Conservation (phyloP, 441 rosid genomes). For the Erodium texanum region DNA sequence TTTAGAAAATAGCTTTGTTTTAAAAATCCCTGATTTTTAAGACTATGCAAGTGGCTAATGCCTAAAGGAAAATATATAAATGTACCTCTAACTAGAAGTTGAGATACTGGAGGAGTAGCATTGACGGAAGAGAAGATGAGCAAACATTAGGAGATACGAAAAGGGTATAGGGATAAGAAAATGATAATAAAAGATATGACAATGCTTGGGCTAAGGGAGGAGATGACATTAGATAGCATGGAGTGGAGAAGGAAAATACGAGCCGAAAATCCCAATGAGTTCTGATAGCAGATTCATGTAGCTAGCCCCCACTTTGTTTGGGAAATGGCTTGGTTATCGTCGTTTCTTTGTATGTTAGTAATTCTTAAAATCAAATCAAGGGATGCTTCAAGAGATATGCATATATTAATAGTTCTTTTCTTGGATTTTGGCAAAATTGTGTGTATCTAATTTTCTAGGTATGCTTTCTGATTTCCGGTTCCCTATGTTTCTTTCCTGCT, state of each 20-base stretch:
- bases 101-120: too few relatives aligned
- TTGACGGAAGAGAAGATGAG: too few relatives aligned
- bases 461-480: conserved; percentile 13
- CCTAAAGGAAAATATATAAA: too few relatives aligned
- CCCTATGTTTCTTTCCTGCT: conserved; percentile 9
- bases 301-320: neutral
- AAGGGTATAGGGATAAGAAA: neutral
- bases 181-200: neutral
- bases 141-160: neutral
- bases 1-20: too few relatives aligned
- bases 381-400: neutral
- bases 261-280: neutral
- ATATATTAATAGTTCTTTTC: neutral
- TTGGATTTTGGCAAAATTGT: neutral
- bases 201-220: neutral
- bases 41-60: too few relatives aligned
- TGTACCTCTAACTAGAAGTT: too few relatives aligned
- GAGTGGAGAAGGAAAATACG: neutral
- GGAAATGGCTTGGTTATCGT: neutral
- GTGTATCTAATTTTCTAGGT: neutral
- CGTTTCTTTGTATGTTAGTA: neutral
- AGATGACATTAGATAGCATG: neutral
- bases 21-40: too few relatives aligned
- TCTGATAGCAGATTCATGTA: neutral
- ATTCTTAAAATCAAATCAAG: neutral